A percentile compares a stretch with the other conserved stretches of the same genome.
Conservation (phyloP, 2,329 filamentous ascomycete species). For the Grosmannia huntii region DNA sequence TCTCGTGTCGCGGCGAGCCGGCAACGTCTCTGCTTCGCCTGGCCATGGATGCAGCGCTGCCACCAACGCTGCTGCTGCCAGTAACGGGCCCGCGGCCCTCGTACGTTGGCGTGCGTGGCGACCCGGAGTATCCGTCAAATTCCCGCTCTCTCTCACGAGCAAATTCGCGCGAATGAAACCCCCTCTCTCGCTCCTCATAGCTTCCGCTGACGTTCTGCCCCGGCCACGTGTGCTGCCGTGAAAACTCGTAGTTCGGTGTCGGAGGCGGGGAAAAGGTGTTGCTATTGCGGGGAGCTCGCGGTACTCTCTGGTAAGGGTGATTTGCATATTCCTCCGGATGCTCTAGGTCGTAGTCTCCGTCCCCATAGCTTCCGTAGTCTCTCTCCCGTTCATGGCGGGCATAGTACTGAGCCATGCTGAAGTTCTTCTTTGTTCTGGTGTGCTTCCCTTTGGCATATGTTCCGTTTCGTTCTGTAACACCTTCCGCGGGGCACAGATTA, state of each 20-base stretch:
- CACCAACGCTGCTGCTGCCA: background rate
- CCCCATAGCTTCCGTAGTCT: background rate
- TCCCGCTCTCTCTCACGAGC: constrained; percentile 1
- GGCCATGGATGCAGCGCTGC: background rate
- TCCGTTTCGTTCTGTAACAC: background rate
- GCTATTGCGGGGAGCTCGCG: constrained; percentile 5
- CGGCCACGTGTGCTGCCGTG: constrained; percentile 5
- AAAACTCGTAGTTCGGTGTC: constrained; percentile 8
- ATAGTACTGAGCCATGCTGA: background rate
- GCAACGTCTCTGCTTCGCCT: background rate
- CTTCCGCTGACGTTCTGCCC: constrained; percentile 1
- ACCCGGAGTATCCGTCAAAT: constrained; percentile 1
- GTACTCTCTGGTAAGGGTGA: constrained; percentile 6
- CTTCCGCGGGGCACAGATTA: no score
- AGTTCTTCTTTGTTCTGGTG: no score
- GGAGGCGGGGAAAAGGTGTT: constrained; percentile 7
- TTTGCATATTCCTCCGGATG: constrained; percentile 3
- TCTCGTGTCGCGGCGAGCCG: constrained; percentile 4
- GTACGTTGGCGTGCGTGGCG: constrained; percentile 7
- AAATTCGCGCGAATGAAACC: background rate
- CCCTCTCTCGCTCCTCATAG: constrained; percentile 7
- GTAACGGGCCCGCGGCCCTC: background rate
- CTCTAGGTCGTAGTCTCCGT: background rate
- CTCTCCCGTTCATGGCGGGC: background rate
- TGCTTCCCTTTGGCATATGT: background rate